These are phyloP conservation scores for Rosa rugosa DNA, from an alignment of 306 rosid genomes.

Conservation along the genomic window DNA sequence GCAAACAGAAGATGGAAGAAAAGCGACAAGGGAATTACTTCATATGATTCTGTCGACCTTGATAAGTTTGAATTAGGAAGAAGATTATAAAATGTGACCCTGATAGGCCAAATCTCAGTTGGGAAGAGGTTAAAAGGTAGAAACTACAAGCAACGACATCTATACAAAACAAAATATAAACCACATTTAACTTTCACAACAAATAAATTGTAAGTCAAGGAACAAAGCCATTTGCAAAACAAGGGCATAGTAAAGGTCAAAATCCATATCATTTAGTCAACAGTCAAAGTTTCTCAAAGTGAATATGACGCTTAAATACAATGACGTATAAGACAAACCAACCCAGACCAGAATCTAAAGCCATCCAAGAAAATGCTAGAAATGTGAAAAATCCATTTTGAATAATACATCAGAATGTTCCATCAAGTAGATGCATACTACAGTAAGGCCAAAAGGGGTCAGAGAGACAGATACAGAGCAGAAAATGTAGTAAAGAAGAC, in stretches of 20 bases:
- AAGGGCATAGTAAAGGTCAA: neutral
- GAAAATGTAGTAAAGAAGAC: neutral
- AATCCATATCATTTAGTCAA: neutral
- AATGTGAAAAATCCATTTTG: neutral
- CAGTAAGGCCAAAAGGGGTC: neutral
- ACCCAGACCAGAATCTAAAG: slow-evolving; percentile 3
- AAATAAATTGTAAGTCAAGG: neutral
- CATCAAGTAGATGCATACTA: neutral
- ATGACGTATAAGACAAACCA: neutral
- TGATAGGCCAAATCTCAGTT: neutral
- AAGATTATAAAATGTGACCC: neutral
- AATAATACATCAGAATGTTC: neutral
- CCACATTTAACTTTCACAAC: neutral
- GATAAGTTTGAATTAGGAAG: neutral
- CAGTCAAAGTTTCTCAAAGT: neutral
- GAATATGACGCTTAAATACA: neutral
- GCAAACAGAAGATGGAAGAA: neutral
- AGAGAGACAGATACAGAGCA: neutral
- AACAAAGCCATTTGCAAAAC: slow-evolving; percentile 1
- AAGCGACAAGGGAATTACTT: neutral
- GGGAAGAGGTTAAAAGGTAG: neutral
- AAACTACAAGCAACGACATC: neutral
- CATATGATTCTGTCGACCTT: neutral
- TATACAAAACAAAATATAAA: neutral
- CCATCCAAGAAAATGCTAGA: slow-evolving; percentile 3